Evolutionary conservation across 192 early-diverging fungal species (phyloP).

Genomic region (Diversispora eburnea): DNA sequence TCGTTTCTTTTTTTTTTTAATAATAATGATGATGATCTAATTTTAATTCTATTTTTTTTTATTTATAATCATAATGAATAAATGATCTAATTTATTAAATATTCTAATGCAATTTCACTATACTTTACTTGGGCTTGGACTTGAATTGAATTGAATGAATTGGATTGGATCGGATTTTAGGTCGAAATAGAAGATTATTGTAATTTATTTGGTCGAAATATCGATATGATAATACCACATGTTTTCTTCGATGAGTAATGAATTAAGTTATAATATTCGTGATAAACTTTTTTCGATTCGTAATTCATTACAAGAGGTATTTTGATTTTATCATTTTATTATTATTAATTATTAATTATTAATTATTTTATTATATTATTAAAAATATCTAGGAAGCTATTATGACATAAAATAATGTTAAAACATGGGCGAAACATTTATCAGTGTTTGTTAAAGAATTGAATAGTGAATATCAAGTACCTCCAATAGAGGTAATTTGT

Average conservation of each 20-base stretch:
- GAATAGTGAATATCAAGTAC: neutral
- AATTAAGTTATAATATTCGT: conserved; percentile 4
- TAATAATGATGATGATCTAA: neutral
- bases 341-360: neutral
- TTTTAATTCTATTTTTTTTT: neutral
- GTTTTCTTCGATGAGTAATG: neutral
- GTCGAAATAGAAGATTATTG: conserved; percentile 18
- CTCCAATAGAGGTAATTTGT: conserved; percentile 18
- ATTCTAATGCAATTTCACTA: too few relatives aligned
- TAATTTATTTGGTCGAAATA: conserved; percentile 20
- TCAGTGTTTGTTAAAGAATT: conserved; percentile 12
- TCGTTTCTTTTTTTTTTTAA: neutral
- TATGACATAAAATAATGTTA: conserved; percentile 1
- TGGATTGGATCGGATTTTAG: too few relatives aligned
- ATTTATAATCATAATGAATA: too few relatives aligned
- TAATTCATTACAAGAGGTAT: conserved; percentile 19
- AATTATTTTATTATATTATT: neutral
- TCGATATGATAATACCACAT: conserved; percentile 15
- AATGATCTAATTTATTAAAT: too few relatives aligned
- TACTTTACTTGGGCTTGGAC: too few relatives aligned
- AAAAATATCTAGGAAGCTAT: conserved; percentile 6
- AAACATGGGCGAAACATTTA: conserved; percentile 14
- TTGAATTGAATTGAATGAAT: too few relatives aligned
- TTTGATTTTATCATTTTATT: neutral
- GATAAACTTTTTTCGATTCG: conserved; percentile 7